A percentile compares a stretch with the other conserved stretches of the same genome.
Conservation (phyloP, 2,329 filamentous ascomycete species). For the Aspergillus ruber region DNA sequence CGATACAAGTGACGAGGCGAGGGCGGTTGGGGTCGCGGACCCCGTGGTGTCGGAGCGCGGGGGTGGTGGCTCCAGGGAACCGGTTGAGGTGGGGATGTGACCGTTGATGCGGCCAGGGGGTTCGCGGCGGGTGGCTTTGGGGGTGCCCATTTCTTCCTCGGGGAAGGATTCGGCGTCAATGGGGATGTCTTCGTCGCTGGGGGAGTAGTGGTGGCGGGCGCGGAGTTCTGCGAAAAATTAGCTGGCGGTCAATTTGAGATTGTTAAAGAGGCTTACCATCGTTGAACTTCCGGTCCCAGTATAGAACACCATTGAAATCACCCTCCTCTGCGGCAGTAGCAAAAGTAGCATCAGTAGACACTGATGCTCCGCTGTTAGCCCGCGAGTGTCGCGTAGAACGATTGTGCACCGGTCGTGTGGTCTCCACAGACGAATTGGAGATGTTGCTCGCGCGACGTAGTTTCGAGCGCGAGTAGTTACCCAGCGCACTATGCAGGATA, state of each 20-base stretch:
- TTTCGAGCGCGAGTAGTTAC: constrained; percentile 44
- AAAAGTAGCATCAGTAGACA: constrained; percentile 57
- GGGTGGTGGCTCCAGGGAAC: constrained; percentile 21
- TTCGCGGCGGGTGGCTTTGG: constrained; percentile 14
- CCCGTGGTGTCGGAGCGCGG: constrained; percentile 20
- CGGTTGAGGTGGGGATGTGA: background rate
- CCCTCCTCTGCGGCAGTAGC: constrained; percentile 56
- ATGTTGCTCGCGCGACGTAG: constrained; percentile 27
- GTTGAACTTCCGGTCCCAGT: constrained; percentile 33
- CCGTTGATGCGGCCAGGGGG: background rate
- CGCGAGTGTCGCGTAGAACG: constrained; percentile 36
- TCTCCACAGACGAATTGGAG: constrained; percentile 47
- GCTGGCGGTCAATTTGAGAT: constrained; percentile 2
- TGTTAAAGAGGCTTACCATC: constrained; percentile 18
- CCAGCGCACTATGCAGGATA: constrained; percentile 87
- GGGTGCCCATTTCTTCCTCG: constrained; percentile 15
- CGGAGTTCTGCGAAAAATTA: constrained; percentile 19
- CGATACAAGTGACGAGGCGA: constrained; percentile 32
- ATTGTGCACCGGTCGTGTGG: constrained; percentile 34
- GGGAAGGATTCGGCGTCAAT: constrained; percentile 6
- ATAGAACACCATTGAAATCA: constrained; percentile 36
- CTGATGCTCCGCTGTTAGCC: constrained; percentile 52
- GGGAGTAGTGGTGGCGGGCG: background rate
- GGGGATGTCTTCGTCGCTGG: background rate
- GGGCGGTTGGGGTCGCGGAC: constrained; percentile 25